Evolutionary conservation across 2,329 filamentous ascomycete genomes (phyloP), one percentile per base, ranked within the genome.

Genomic region (Dactylellina sp.): DNA sequence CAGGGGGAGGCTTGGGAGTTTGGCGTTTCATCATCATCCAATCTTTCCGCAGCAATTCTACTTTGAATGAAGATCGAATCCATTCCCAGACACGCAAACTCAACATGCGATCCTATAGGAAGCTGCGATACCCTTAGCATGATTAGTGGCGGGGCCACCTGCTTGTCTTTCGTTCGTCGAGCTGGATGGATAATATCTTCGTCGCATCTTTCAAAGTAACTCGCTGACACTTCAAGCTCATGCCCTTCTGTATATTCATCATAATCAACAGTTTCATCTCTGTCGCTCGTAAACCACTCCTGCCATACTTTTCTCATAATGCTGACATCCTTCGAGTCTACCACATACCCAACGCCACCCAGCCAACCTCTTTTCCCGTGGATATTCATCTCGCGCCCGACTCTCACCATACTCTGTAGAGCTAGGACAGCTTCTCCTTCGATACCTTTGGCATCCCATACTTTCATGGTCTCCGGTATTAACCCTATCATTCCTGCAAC

Each of bases 401-500:
- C 89, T 40, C 94, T 88, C 88, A 90, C 93, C 22, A 98, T 86
- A 81, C 98, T 94, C 81, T 99, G 95, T 11, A 98, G 84, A 0
- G 93, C 87, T 2, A 99, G 84, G 0, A 87, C 83, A 4, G 89
- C 84, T 79, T 93, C 89, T 28, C 87, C 80, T 32, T 81, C 79
- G 75, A 88, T 86, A 4, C 81, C 81, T 2, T 82, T 78, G 16
- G 79, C 79, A 0, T 79, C 68, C 2, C 77, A 63, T 0, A 77
- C 75, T 4, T 83, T 79, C 94, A 98, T 98, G 2, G 86, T 89
- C 2, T 89, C 86, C 0, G 95, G 93, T 3, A 94, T 82, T 2
- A 99, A 85, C 1, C 94, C 92, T 55, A 99, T 97, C 81, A 98
- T 95, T 0, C 95, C 95, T 0, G 95, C 93, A 37, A 97, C 85